A percentile compares a stretch with the other conserved stretches of the same genome.
These are phyloP conservation scores for Pyrrhoderma lamaoense DNA, from an alignment of 1,284 basidiomycete species.

Conservation along the genomic window DNA sequence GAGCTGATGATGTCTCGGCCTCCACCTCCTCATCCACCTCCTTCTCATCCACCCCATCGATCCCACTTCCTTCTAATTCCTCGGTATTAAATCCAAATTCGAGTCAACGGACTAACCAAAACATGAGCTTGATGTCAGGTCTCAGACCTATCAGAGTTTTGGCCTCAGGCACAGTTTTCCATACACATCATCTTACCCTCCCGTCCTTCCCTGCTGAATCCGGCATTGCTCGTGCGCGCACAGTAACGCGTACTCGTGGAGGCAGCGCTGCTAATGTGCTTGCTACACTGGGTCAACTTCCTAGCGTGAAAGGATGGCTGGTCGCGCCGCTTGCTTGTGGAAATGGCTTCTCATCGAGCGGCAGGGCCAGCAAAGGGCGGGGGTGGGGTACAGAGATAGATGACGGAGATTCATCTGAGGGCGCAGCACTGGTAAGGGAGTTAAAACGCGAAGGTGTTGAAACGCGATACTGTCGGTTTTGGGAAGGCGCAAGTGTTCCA, in stretches of 20 bases:
- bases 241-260: slow-evolving; percentile 56
- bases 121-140: too few species aligned
- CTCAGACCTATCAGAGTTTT: slow-evolving; percentile 56
- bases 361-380: too few species aligned
- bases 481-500: slow-evolving; percentile 63
- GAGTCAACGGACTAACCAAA: too few species aligned
- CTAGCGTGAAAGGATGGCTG: slow-evolving; percentile 56
- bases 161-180: slow-evolving; percentile 69
- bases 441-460: slow-evolving; percentile 60
- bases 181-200: slow-evolving; percentile 61
- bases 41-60: too few species aligned
- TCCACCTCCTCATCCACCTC: too few species aligned
- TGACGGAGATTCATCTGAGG: slow-evolving; percentile 29
- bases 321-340: slow-evolving; percentile 68
- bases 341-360: slow-evolving; percentile 29
- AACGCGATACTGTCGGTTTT: slow-evolving; percentile 66
- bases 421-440: slow-evolving; percentile 50
- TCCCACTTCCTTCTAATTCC: too few species aligned
- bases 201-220: slow-evolving; percentile 53
- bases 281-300: slow-evolving; percentile 65
- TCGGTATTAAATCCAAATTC: too few species aligned
- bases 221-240: slow-evolving; percentile 57
- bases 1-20: too few species aligned
- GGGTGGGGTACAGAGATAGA: too few species aligned
- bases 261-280: slow-evolving; percentile 66